Evolutionary conservation across 1,284 basidiomycete genomes (phyloP), one percentile per base, ranked within the genome.

Genomic region (Sanghuangporus baumii): DNA sequence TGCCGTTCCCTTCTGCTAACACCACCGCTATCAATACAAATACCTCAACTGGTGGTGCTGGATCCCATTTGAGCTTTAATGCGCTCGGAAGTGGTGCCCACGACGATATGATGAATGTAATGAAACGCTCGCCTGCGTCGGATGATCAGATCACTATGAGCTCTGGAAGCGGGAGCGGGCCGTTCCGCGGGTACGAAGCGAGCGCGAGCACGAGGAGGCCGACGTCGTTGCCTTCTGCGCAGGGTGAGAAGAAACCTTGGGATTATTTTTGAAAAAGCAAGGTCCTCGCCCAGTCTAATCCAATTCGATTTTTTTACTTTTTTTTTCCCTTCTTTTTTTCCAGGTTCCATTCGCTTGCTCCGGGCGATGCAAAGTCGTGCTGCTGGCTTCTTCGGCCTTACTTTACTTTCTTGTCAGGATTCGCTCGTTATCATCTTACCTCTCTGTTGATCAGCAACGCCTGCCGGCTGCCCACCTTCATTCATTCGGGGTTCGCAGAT

Each of bases 211-310:
- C 51, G 16, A 38, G 57, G 11, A 57, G 61, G n/a, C 61, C 56
- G 34, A 54, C 61, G 26, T 63, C 61, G 23, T 52, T 63, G 50
- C 61, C 61, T 34, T 54, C 57, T n/a, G 41, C 38, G n/a, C 38
- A 63, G 38, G 51, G 18, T 16, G 57, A 43, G 26, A 63, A 54
- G 41, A 63, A 43, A 34, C 61, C 57, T 31, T 63, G 61, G 61
- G 40, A 43, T 26, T 63, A 63, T 54, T 58, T 63, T 36, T 63
- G 16, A 37, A 31, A 11, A 7, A 7, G 31, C 26, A 11, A 37
- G 14, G 16, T 37, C 31, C 7, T 14, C 16, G 1, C 43, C 16
- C 8, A 16, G 12, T 6, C 43, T 7, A 2, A 1, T 7, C 43
- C 11, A 46, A n/a, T 16, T 20, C 43, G 16, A 7, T 12, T 46